Conservation (phyloP, 2,329 filamentous ascomycete species). For the Apiospora koreana region DNA sequence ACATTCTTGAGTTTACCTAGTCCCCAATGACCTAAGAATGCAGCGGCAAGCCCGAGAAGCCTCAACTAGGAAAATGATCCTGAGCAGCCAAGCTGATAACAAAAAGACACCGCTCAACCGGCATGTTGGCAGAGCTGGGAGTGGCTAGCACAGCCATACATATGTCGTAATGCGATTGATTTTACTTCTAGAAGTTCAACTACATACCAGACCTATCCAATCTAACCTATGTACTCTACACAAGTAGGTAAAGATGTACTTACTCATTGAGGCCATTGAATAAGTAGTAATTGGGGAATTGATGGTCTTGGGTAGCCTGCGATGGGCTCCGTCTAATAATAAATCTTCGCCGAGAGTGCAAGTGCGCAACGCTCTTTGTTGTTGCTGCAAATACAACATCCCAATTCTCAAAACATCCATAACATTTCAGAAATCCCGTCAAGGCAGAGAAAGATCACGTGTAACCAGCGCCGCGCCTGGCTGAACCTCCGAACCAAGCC, state of each 20-base stretch:
- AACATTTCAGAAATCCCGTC: neutral
- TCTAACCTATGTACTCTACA: neutral
- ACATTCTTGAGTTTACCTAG: neutral
- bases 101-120: no score
- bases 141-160: neutral
- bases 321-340: neutral
- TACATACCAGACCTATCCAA: no score
- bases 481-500: neutral
- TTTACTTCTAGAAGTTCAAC: no score
- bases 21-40: neutral
- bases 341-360: neutral
- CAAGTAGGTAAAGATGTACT: neutral
- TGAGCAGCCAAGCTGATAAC: neutral
- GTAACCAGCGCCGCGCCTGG: constrained; percentile 1
- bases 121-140: neutral
- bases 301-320: neutral
- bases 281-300: neutral
- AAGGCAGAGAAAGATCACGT: neutral
- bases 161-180: neutral
- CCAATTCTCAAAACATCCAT: neutral
- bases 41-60: neutral
- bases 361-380: neutral
- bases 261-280: neutral
- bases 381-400: neutral
- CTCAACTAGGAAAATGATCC: neutral